Conservation (phyloP, 139 green algal genomes). For the Chlamydomonas schloesseri region DNA sequence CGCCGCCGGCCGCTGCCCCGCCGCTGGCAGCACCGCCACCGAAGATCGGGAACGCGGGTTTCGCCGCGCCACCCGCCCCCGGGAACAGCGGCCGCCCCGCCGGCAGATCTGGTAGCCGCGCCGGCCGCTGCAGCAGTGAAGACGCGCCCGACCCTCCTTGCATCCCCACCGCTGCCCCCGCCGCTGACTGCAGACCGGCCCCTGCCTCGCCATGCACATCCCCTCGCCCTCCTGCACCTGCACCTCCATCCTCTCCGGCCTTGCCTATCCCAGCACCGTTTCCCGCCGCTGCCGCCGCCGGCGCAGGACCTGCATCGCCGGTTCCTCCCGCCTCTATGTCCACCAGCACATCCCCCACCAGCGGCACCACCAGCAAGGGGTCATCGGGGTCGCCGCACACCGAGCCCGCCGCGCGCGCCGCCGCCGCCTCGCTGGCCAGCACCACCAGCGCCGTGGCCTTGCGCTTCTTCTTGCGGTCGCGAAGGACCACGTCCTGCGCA, state of each 20-base stretch:
- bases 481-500: slow-evolving; percentile 29
- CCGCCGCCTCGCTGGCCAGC: slow-evolving; percentile 36
- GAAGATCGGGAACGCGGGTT: neutral
- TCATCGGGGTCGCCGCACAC: slow-evolving; percentile 46
- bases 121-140: slow-evolving; percentile 27
- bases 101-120: neutral
- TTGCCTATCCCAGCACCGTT: neutral
- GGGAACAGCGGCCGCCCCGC: slow-evolving; percentile 19
- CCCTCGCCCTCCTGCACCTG: neutral
- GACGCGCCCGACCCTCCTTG: too few relatives aligned
- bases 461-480: slow-evolving; percentile 38
- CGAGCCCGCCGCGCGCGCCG: neutral
- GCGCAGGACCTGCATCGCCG: too few relatives aligned
- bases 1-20: neutral
- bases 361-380: slow-evolving; percentile 49
- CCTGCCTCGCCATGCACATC: too few relatives aligned
- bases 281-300: neutral
- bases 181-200: neutral
- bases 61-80: neutral
- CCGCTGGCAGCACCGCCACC: too few relatives aligned
- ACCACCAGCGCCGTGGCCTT: slow-evolving; percentile 53
- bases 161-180: too few relatives aligned
- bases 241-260: neutral
- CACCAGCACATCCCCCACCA: neutral
- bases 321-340: neutral